These are phyloP conservation scores for Russula sp. DNA, from an alignment of 768 basidiomycete genomes.

Conservation along the genomic window DNA sequence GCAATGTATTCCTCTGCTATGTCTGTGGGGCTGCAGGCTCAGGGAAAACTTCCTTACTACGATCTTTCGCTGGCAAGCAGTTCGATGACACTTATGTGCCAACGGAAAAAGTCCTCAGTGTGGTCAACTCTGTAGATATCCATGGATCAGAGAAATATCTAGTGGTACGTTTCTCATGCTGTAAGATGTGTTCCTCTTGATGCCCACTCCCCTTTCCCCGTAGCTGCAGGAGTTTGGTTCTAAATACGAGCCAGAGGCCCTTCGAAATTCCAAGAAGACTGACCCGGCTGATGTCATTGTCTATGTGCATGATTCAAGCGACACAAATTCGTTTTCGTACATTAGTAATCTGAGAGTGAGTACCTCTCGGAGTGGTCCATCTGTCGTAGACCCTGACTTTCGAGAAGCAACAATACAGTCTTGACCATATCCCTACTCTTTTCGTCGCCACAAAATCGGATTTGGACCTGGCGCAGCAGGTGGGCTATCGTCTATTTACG, in stretches of 20 bases:
- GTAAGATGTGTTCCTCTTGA: neutral
- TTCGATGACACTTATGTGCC: slow-evolving; percentile 74
- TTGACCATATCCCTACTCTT: slow-evolving; percentile 90
- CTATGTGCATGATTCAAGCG: slow-evolving; percentile 95
- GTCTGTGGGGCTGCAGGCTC: slow-evolving; percentile 94
- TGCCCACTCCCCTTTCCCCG: slow-evolving; percentile 1
- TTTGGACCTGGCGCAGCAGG: slow-evolving; percentile 92
- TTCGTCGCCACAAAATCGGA: slow-evolving; percentile 99
- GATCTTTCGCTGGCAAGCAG: slow-evolving; percentile 79
- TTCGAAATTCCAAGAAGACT: slow-evolving; percentile 84
- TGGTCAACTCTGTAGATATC: slow-evolving; percentile 93
- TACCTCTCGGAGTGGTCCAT: slow-evolving; percentile 14
- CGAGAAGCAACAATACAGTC: slow-evolving; percentile 87
- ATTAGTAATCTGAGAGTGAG: slow-evolving; percentile 90
- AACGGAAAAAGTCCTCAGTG: slow-evolving; percentile 82
- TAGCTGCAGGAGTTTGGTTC: slow-evolving; percentile 98
- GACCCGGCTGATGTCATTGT: slow-evolving; percentile 91
- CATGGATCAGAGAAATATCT: slow-evolving; percentile 93
- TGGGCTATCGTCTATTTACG: slow-evolving; percentile 27
- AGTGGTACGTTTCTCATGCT: slow-evolving; percentile 54
- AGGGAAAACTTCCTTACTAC: slow-evolving; percentile 84
- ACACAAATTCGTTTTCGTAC: slow-evolving; percentile 98
- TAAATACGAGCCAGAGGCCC: slow-evolving; percentile 84
- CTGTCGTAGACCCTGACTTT: slow-evolving; percentile 16
- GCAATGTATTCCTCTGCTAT: slow-evolving; percentile 91